Evolutionary conservation across 345 rosid genomes (phyloP).

Genomic region (Linum usitatissimum): DNA sequence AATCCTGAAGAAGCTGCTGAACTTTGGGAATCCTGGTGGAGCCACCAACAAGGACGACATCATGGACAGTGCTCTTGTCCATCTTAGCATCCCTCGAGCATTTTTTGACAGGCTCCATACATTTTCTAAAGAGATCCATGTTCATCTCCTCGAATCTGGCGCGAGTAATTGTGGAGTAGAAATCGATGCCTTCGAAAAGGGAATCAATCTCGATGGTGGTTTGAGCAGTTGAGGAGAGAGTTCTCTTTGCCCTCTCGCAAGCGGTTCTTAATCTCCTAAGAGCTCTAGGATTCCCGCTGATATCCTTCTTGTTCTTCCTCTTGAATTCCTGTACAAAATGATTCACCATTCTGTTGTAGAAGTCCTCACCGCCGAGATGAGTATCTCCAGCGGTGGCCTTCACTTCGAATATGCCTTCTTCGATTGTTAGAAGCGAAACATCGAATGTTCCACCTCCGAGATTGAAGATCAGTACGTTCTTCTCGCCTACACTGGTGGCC

Average conservation of each 20-base stretch:
- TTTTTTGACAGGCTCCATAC: slow-evolving; percentile 46
- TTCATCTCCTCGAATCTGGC: slow-evolving; percentile 41
- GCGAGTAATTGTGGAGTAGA: slow-evolving; percentile 35
- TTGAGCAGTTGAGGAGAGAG: slow-evolving; percentile 40
- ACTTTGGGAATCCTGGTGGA: slow-evolving; percentile 49
- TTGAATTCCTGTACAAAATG: slow-evolving; percentile 40
- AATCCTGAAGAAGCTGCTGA: slow-evolving; percentile 34
- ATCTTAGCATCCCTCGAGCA: slow-evolving; percentile 44
- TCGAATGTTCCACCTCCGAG: neutral
- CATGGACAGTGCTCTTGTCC: slow-evolving; percentile 39
- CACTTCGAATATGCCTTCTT: too few relatives aligned
- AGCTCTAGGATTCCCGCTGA: slow-evolving; percentile 29
- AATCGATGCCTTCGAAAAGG: slow-evolving; percentile 32
- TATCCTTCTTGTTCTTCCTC: slow-evolving; percentile 35
- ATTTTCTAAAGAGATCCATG: slow-evolving; percentile 42
- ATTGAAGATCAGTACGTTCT: neutral
- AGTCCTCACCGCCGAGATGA: slow-evolving; percentile 5
- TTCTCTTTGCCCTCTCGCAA: slow-evolving; percentile 45
- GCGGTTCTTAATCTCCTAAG: slow-evolving; percentile 38
- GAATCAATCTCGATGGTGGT: slow-evolving; percentile 43
- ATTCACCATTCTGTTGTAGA: slow-evolving; percentile 31
- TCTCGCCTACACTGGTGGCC: slow-evolving; percentile 16
- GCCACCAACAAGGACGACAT: slow-evolving; percentile 47
- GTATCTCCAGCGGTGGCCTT: too few relatives aligned
- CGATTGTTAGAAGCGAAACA: too few relatives aligned